Conservation (phyloP, 352 stramenopile genomes). For the Elongisporangium undulatum region DNA sequence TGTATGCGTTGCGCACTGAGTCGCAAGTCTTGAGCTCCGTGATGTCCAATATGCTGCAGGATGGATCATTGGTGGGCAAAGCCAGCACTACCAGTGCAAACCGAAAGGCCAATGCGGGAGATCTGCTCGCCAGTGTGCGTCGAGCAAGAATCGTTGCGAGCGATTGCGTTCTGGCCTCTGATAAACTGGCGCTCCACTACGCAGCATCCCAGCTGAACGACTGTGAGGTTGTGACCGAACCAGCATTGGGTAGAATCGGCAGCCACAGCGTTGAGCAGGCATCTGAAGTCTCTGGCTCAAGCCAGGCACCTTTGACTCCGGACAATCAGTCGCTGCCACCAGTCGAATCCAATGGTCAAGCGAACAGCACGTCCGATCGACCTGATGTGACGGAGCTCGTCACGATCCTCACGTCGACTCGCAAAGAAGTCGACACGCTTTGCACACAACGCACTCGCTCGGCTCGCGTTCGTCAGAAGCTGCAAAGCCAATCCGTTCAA, state of each 20-base stretch:
- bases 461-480: slow-evolving; percentile 63
- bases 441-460: slow-evolving; percentile 48
- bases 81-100: not conserved
- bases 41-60: slow-evolving; percentile 28
- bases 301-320: not conserved
- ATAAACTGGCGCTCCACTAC: slow-evolving; percentile 40
- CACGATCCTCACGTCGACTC: slow-evolving; percentile 53
- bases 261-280: not conserved
- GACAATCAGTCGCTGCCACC: not conserved
- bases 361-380: not conserved
- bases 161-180: slow-evolving; percentile 21
- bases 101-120: slow-evolving; percentile 10
- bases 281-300: not conserved
- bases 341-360: not conserved
- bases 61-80: slow-evolving; percentile 5
- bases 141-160: slow-evolving; percentile 25
- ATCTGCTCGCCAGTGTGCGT: slow-evolving; percentile 20
- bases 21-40: slow-evolving; percentile 28
- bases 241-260: not conserved
- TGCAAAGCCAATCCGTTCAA: slow-evolving; percentile 56
- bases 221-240: not conserved
- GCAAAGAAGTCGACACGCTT: slow-evolving; percentile 27
- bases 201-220: slow-evolving; percentile 28
- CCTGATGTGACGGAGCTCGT: slow-evolving; percentile 52
- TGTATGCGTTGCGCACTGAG: slow-evolving; percentile 31